Evolutionary conservation across 148 eudicot genomes (phyloP).

Genomic region (Talinum fruticosum): DNA sequence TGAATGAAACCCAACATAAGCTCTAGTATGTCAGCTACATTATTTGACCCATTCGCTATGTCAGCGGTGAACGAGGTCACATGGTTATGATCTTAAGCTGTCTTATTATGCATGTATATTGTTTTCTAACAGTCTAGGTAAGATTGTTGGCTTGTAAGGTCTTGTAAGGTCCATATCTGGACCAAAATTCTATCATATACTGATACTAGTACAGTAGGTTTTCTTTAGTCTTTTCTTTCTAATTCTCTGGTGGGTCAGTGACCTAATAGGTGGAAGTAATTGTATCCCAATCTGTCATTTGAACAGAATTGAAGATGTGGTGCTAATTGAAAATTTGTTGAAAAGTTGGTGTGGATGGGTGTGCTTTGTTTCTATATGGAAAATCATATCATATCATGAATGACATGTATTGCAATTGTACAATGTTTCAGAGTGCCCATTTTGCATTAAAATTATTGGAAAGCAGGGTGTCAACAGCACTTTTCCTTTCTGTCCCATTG

Average conservation of each 20-base stretch:
- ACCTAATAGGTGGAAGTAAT: neutral
- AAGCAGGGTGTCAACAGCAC: neutral
- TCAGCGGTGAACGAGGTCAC: neutral
- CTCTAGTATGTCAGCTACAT: neutral
- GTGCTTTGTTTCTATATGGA: neutral
- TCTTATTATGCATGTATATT: conserved; percentile 22
- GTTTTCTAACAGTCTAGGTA: conserved; percentile 12
- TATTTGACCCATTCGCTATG: neutral
- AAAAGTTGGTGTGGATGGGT: neutral
- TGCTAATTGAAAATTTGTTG: neutral
- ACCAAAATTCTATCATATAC: conserved; percentile 8
- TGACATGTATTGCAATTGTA: neutral
- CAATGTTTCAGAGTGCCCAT: neutral
- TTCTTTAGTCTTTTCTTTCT: neutral
- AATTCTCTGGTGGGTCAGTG: neutral
- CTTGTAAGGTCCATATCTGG: conserved; percentile 17
- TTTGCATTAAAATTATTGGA: neutral
- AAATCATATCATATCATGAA: neutral
- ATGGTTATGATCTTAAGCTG: conserved; percentile 7
- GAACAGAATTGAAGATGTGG: conserved; percentile 4
- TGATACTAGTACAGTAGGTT: neutral
- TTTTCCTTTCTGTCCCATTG: neutral
- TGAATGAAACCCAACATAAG: neutral
- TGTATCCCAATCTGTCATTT: neutral
- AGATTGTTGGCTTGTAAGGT: conserved; percentile 9